phyloP scores from a whole-genome alignment of 805 yeast genomes.

The Lipomyces sp. region DNA sequence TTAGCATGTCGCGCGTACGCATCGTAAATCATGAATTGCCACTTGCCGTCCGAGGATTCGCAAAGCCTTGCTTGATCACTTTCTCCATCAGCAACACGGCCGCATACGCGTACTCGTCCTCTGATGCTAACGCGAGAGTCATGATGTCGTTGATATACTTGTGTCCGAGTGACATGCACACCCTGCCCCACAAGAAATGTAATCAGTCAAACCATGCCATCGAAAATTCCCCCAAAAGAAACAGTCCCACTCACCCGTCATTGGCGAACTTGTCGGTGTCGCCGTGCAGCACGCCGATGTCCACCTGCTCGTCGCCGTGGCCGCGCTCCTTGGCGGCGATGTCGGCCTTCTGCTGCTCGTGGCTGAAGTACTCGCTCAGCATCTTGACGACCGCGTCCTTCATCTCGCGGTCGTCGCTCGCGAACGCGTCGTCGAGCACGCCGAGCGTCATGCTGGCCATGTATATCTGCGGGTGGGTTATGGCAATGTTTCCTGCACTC shows the following conservation, averaged over 20 bases:
- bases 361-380: conserved; percentile 53
- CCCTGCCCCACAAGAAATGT: conserved; percentile 30
- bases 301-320: conserved; percentile 51
- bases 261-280: conserved; percentile 47
- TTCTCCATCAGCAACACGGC: conserved; percentile 56
- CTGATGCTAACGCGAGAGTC: conserved; percentile 47
- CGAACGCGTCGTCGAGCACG: conserved; percentile 55
- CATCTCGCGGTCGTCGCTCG: conserved; percentile 40
- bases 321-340: conserved; percentile 37
- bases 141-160: conserved; percentile 52
- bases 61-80: conserved; percentile 62
- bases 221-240: not conserved
- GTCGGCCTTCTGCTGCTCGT: conserved; percentile 38
- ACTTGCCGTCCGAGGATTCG: conserved; percentile 63
- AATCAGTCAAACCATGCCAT: not conserved
- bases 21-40: not conserved
- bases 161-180: conserved; percentile 70
- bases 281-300: conserved; percentile 55
- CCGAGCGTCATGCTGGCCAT: conserved; percentile 52
- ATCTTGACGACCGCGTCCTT: conserved; percentile 56
- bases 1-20: not conserved
- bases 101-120: conserved; percentile 46
- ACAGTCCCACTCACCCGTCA: conserved; percentile 48
- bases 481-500: conserved; percentile 50
- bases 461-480: conserved; percentile 63